Conservation (phyloP, 2,329 filamentous ascomycete species). For the Cordyceps sp. region DNA sequence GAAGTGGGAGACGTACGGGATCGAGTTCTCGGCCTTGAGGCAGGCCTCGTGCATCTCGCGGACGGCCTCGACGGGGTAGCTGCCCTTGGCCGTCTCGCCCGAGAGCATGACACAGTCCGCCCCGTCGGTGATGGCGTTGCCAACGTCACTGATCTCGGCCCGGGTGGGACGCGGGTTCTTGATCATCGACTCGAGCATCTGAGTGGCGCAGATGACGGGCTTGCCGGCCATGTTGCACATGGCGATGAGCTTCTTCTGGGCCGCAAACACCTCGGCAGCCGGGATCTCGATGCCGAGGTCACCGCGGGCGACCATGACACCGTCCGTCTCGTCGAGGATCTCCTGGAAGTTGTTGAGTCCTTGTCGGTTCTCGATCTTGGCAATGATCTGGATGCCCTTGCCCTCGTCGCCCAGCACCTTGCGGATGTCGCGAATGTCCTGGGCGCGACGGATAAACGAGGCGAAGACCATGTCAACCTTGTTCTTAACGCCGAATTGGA, state of each 20-base stretch:
- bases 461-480: constrained; percentile 98
- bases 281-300: constrained; percentile 95
- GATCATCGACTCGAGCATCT: constrained; percentile 99
- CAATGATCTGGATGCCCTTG: constrained; percentile 96
- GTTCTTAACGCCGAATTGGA: constrained; percentile 95
- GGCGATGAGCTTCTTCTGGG: constrained; percentile 99
- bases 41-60: constrained; percentile 98
- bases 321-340: constrained; percentile 89
- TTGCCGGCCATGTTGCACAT: constrained; percentile 99
- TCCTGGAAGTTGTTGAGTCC: constrained; percentile 99
- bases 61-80: constrained; percentile 83
- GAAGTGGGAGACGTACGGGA: constrained; percentile 92
- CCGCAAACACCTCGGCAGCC: constrained; percentile 94
- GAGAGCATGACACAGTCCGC: constrained; percentile 99
- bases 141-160: constrained; percentile 96
- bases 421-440: constrained; percentile 88
- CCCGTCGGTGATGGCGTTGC: constrained; percentile 93
- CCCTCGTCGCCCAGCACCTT: constrained; percentile 80
- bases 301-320: constrained; percentile 99
- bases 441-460: constrained; percentile 88
- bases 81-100: constrained; percentile 96
- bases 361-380: constrained; percentile 99
- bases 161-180: constrained; percentile 97
- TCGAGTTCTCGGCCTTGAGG: constrained; percentile 89
- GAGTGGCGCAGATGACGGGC: constrained; percentile 95